Base-by-base conservation (phyloP, 176 grass and related monocot species). In the Carex scoparia region DNA sequence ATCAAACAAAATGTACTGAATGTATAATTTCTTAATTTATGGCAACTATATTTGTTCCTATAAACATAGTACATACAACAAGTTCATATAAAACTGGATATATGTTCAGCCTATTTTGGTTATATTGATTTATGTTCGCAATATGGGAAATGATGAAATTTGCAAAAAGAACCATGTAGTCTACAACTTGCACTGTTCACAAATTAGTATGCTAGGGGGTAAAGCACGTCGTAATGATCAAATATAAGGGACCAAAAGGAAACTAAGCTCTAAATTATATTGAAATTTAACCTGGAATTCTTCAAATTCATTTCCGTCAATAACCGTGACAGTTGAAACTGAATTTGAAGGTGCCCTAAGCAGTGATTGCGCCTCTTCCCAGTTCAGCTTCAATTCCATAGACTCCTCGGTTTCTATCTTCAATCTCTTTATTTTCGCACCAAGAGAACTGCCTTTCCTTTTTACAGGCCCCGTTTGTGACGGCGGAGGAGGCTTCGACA, bases 351-450 rank as follows among this genome's bases (percentile, higher is more conserved):
- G 91, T 74, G 97, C 93, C 5, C 97, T 91, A 61, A 99, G 91
- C 78, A 96, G 87, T 81, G 90, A 84, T 85, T 99, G 97, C 67
- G 97, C 97, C 89, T 99, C 97, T 68, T 99, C 97, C 97, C 97
- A 99, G 58, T 93, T 96, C 86, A 99, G 77, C 85, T 94, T 99
- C 87, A 99, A 88, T 70, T 99, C 97, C 87, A 99, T 94, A 56
- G 97, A 99, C 57, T 99, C 97, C 84, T 99, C 97, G 30, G 83
- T 99, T 72, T 99, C 97, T 19, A 99, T 99, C 62, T 88, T 84
- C 78, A 96, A 62, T 61, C 97, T 87, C 85, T 99, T 99, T 89
- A 90, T 90, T 84, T 99, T 99, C 10, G 84, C 83, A 75, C 88
- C 90, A 79, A 94, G 84, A 73, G 81, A 91, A 86, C 87, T 87